phyloP scores from a whole-genome alignment of 345 rosid species.

The Lumnitzera littorea region DNA sequence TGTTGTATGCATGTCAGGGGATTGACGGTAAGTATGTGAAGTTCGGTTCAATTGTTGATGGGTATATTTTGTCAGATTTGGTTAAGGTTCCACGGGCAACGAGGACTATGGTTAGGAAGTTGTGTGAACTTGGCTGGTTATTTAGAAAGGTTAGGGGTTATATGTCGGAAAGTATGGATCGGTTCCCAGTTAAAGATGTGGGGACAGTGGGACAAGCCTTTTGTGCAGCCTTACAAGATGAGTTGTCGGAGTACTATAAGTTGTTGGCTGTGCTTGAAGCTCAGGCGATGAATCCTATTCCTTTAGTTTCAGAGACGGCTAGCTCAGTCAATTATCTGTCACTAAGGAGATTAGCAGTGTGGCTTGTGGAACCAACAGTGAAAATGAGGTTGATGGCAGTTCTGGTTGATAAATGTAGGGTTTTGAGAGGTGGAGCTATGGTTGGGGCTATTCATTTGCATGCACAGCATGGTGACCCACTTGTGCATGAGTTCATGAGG shows the following conservation, averaged over 20 bases:
- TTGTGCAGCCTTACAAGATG: conserved; percentile 92
- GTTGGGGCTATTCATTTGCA: conserved; percentile 96
- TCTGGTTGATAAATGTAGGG: conserved; percentile 88
- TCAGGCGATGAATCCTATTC: conserved; percentile 90
- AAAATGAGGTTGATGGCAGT: conserved; percentile 99
- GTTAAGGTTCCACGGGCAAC: conserved; percentile 68
- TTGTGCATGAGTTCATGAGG: conserved; percentile 85
- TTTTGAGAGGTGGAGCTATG: conserved; percentile 92
- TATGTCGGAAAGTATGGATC: conserved; percentile 70
- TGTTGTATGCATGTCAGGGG: conserved; percentile 86
- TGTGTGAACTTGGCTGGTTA: conserved; percentile 95
- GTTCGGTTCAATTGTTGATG: conserved; percentile 54
- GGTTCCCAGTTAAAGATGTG: conserved; percentile 69
- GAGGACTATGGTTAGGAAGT: conserved; percentile 63
- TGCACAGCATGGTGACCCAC: conserved; percentile 92
- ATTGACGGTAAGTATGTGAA: conserved; percentile 87
- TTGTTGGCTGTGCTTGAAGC: conserved; percentile 82
- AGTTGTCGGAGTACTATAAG: conserved; percentile 81
- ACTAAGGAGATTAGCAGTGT: conserved; percentile 77
- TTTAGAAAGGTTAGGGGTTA: conserved; percentile 80
- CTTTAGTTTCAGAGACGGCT: conserved; percentile 65
- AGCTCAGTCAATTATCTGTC: conserved; percentile 66
- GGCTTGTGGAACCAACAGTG: conserved; percentile 92
- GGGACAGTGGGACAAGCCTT: conserved; percentile 97
- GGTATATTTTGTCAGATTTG: conserved; percentile 50